Base-by-base conservation (phyloP, 1,284 basidiomycete genomes). In the Malassezia furfur region DNA sequence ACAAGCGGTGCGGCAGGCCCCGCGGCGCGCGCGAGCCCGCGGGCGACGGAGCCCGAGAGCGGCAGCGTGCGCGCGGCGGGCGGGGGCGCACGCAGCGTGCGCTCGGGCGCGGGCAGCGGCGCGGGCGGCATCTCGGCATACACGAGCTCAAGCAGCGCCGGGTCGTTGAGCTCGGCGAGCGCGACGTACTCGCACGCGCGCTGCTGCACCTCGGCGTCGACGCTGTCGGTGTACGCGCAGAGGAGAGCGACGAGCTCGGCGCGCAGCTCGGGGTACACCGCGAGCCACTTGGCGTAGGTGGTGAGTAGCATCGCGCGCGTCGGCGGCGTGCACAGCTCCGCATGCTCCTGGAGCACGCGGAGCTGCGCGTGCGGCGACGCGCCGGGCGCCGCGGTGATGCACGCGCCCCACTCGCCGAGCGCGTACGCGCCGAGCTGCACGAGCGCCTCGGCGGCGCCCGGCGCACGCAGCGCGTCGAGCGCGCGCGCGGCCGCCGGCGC, bases 201-300 rank as follows among this genome's bases (percentile, higher is more conserved):
- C 76, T 99, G 94, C 76, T 98, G 94, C 5, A 98, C 80, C 72
- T 99, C 94, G 19, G 91, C 85, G 75, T 99, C 93, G n/a, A 98
- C 83, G 34, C 96, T 89, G 71, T 94, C 89, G 11, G 53, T 53
- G 37, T 30, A 19, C 3, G n/a, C 25, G 15, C 56, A 52, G 70
- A 99, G 93, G 60, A 98, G 89, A 75, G 86, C 88, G 68, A 96
- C 74, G 21, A 99, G 82, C 70, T 94, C 90, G 21, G 85, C 82
- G 65, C 93, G 91, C 77, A 99, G 96, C 77, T 98, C 94, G 7
- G 94, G 94, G 78, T 98, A 99, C 50, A 98, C 85, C 75, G 98
- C 98, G 61, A 96, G 88, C 93, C 90, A 94, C 80, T 99, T 99
- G 79, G 96, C 85, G 75, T 99, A 99, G 0, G 94, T 96, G 7